These are phyloP conservation scores for Elongisporangium prolatum DNA, from an alignment of 352 stramenopile species.

Conservation along the genomic window DNA sequence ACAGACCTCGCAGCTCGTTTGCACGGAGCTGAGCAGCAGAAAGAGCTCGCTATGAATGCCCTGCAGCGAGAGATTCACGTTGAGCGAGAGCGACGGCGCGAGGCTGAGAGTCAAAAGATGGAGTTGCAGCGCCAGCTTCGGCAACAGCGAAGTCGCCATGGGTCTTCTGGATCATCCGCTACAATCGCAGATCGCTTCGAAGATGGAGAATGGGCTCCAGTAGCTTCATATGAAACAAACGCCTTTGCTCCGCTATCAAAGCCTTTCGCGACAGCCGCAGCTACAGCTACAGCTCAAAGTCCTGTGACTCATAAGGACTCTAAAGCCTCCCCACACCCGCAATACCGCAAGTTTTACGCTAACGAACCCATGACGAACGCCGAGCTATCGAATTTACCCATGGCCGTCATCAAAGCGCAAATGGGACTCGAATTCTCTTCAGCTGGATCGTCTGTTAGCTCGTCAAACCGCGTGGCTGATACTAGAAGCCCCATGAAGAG, in stretches of 20 bases:
- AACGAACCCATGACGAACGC: slow-evolving; percentile 62
- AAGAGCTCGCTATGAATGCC: slow-evolving; percentile 25
- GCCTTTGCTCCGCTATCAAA: neutral
- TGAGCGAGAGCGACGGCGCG: slow-evolving; percentile 47
- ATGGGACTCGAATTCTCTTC: slow-evolving; percentile 51
- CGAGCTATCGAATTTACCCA: slow-evolving; percentile 59
- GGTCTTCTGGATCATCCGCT: neutral
- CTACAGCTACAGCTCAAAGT: neutral
- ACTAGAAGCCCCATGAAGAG: neutral
- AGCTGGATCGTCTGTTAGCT: neutral
- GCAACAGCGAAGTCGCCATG: slow-evolving; percentile 13
- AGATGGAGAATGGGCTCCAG: neutral
- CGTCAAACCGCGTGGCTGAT: neutral
- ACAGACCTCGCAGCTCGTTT: slow-evolving; percentile 40
- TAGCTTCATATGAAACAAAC: slow-evolving; percentile 5
- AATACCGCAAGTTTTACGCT: slow-evolving; percentile 60
- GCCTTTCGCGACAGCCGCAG: neutral
- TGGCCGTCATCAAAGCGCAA: slow-evolving; percentile 70
- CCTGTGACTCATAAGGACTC: slow-evolving; percentile 5
- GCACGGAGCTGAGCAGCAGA: slow-evolving; percentile 49
- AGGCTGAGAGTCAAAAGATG: slow-evolving; percentile 57
- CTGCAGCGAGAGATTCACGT: slow-evolving; percentile 53
- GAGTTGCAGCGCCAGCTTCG: slow-evolving; percentile 44
- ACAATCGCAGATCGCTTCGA: neutral
- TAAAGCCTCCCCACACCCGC: slow-evolving; percentile 12